A percentile compares a stretch with the other conserved stretches of the same genome.
phyloP scores from a whole-genome alignment of 345 rosid genomes.

The Geranium brycei region DNA sequence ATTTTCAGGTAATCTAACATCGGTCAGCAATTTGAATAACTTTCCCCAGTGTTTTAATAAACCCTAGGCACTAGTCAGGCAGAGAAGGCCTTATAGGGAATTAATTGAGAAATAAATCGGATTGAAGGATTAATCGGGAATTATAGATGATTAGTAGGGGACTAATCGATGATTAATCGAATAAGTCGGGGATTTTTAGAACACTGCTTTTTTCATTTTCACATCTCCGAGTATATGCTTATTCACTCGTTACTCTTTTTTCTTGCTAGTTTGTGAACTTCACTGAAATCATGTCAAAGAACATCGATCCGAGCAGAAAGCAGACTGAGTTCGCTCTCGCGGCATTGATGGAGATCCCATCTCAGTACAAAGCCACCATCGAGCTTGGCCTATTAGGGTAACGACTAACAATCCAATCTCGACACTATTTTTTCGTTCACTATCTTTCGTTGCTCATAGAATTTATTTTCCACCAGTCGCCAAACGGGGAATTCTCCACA shows the following conservation, averaged over 20 bases:
- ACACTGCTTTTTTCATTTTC: too few relatives aligned
- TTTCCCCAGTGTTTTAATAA: too few relatives aligned
- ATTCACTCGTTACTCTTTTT: neutral
- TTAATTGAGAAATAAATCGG: too few relatives aligned
- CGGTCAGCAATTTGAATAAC: too few relatives aligned
- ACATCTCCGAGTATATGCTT: too few relatives aligned
- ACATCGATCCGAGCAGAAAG: constrained; percentile 18
- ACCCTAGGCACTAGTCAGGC: too few relatives aligned
- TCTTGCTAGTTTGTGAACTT: constrained; percentile 34
- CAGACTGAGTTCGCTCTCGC: constrained; percentile 22
- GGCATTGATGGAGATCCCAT: constrained; percentile 28
- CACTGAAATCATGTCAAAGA: constrained; percentile 37
- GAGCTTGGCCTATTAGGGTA: constrained; percentile 38
- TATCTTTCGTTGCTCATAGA: neutral
- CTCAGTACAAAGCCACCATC: constrained; percentile 34
- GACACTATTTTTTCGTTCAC: too few relatives aligned
- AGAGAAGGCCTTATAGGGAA: too few relatives aligned
- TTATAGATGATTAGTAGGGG: too few relatives aligned
- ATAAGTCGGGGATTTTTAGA: too few relatives aligned
- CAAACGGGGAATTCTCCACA: constrained; percentile 9
- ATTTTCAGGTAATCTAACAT: constrained; percentile 25
- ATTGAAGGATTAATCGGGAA: too few relatives aligned
- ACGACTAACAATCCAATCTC: neutral
- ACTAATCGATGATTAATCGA: too few relatives aligned
- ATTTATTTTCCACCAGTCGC: constrained; percentile 8